A percentile compares a stretch with the other conserved stretches of the same genome.
These are phyloP conservation scores for Trametes gibbosa DNA, from an alignment of 768 basidiomycete species.

Conservation along the genomic window DNA sequence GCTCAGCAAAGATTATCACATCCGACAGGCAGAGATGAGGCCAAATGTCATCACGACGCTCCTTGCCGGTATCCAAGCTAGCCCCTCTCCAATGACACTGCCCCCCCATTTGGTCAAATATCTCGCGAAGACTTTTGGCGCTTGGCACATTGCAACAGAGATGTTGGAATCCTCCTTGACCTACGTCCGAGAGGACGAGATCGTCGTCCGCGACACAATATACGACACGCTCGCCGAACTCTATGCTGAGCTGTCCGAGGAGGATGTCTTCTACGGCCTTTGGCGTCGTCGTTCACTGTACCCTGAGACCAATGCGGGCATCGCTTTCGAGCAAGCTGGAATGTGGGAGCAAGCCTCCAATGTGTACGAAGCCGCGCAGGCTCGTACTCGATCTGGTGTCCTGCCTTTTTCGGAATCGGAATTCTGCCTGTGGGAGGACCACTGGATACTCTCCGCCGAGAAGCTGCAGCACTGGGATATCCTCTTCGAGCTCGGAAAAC, in stretches of 20 bases:
- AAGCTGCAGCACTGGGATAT: slow-evolving; percentile 99
- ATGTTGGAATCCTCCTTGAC: slow-evolving; percentile 82
- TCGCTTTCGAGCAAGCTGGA: slow-evolving; percentile 93
- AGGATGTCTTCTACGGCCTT: slow-evolving; percentile 95
- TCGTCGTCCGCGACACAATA: slow-evolving; percentile 74
- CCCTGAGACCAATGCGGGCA: slow-evolving; percentile 81
- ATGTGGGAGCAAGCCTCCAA: slow-evolving; percentile 93
- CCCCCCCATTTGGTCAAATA: slow-evolving; percentile 96
- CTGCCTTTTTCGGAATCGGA: slow-evolving; percentile 93
- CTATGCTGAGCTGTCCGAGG: slow-evolving; percentile 94
- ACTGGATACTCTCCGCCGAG: slow-evolving; percentile 94
- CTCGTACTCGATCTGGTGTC: slow-evolving; percentile 72
- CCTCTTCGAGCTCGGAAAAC: slow-evolving; percentile 84
- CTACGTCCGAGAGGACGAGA: slow-evolving; percentile 75
- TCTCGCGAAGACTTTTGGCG: slow-evolving; percentile 91
- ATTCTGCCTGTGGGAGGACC: slow-evolving; percentile 98
- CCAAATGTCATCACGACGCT: slow-evolving; percentile 94
- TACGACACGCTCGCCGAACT: slow-evolving; percentile 91
- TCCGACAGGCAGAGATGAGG: slow-evolving; percentile 81
- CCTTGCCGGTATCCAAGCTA: slow-evolving; percentile 80
- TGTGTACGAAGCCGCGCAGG: slow-evolving; percentile 89
- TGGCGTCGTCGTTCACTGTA: slow-evolving; percentile 92
- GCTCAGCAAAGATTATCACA: slow-evolving; percentile 91
- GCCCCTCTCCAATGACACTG: slow-evolving; percentile 80
- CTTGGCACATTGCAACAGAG: slow-evolving; percentile 92